phyloP scores from a whole-genome alignment of 2,329 filamentous ascomycete species.

The Pseudogymnoascus verrucosus region DNA sequence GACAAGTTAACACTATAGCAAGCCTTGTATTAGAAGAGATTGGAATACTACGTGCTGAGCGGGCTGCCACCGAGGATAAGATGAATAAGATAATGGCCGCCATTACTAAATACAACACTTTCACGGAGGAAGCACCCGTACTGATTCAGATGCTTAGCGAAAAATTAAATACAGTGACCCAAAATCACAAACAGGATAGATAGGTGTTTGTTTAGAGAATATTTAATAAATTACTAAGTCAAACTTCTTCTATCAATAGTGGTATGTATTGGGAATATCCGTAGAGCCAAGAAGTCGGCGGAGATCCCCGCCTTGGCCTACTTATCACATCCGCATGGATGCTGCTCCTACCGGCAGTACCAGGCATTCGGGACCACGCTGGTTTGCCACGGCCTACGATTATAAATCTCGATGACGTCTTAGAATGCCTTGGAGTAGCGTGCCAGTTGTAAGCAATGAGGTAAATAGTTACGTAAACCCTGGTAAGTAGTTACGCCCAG shows the following conservation, averaged over 20 bases:
- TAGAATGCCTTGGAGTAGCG: too few species aligned
- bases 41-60: neutral
- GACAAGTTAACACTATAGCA: neutral
- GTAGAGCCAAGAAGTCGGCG: neutral
- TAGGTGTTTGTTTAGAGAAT: neutral
- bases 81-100: neutral
- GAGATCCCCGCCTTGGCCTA: neutral
- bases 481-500: too few species aligned
- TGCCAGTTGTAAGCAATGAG: too few species aligned
- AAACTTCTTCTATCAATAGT: too few species aligned
- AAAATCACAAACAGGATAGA: neutral
- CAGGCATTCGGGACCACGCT: neutral
- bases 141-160: neutral
- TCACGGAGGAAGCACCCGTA: neutral
- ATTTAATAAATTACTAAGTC: too few species aligned
- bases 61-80: neutral
- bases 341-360: neutral
- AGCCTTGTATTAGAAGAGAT: neutral
- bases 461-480: neutral
- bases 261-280: too few species aligned
- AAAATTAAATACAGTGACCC: neutral
- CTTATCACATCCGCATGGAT: neutral
- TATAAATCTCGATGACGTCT: too few species aligned
- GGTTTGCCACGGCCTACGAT: neutral
- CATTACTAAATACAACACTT: neutral